These are phyloP conservation scores for Ambrosia trifida DNA, from an alignment of 129 eudicot species.

Conservation along the genomic window DNA sequence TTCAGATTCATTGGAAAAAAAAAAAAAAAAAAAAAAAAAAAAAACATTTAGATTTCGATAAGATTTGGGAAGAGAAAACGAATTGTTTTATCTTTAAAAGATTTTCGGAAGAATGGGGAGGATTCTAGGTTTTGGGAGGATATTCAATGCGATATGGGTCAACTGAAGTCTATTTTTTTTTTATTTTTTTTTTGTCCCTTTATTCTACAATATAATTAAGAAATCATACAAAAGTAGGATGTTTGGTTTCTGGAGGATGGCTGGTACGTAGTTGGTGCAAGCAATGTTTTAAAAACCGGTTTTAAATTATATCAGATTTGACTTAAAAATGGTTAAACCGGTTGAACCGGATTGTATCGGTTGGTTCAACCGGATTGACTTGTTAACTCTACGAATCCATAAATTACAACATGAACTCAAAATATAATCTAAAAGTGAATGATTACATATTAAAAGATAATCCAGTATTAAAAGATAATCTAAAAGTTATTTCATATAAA, in stretches of 20 bases:
- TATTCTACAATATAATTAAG: neutral
- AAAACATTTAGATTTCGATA: neutral
- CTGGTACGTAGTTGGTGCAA: too few relatives aligned
- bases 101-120: conserved; percentile 3
- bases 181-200: neutral
- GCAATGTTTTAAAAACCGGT: too few relatives aligned
- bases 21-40: neutral
- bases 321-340: too few relatives aligned
- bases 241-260: neutral
- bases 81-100: neutral
- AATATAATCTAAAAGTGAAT: too few relatives aligned
- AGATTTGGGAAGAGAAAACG: neutral
- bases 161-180: neutral
- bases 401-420: too few relatives aligned
- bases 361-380: too few relatives aligned
- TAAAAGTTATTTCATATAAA: too few relatives aligned
- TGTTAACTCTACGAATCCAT: too few relatives aligned
- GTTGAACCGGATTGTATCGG: too few relatives aligned
- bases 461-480: too few relatives aligned
- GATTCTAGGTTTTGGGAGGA: neutral
- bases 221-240: neutral
- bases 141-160: neutral
- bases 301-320: too few relatives aligned
- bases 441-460: too few relatives aligned
- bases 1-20: neutral